Evolutionary conservation across 768 basidiomycete species (phyloP), one percentile per base, ranked within the genome.

Genomic region (Suillus americanus): DNA sequence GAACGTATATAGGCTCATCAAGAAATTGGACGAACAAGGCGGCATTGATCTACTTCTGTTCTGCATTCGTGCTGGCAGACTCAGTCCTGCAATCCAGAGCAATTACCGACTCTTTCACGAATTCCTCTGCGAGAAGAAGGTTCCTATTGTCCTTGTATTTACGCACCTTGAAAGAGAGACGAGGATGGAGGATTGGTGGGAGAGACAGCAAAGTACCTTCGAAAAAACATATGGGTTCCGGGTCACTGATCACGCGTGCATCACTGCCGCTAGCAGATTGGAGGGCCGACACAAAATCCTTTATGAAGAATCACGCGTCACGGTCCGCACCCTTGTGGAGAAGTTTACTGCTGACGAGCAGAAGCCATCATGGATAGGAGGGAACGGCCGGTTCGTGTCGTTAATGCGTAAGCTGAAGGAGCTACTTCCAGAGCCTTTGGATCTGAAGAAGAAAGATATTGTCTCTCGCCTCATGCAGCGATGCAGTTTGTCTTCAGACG

Each of bases 61-160:
- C 62, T 80, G 78, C 61, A 72, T 81, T 46, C 78, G 80, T 43
- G 79, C 73, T 5, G 70, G 70, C 57, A 73, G 74, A 65, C 70
- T 72, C 67, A 75, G 68, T 16, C 70, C 73, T 23, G 61, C 71
- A 1, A 65, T 69, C 20, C 72, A 76, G 40, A 68, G 77, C 62
- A 83, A 82, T 62, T 82, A 79, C 69, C 69, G 70, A 10, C 69
- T 82, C 8, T 81, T 82, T 65, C 48, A 75, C 18, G 75, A 82
- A 51, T 71, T 80, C 38, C 72, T 82, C 16, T 82, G 81, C 55
- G 70, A 71, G 56, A 69, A 69, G 50, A 60, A 74, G 50, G 81
- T 83, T 12, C 82, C 81, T 12, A 76, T 79, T n/a, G 72, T 79
- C 0, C 59, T 82, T 23, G 76, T 77, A 35, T 64, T 83, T 54